Evolutionary conservation across 768 basidiomycete genomes (phyloP), one percentile per base, ranked within the genome.

Genomic region (Suillus variegatus): DNA sequence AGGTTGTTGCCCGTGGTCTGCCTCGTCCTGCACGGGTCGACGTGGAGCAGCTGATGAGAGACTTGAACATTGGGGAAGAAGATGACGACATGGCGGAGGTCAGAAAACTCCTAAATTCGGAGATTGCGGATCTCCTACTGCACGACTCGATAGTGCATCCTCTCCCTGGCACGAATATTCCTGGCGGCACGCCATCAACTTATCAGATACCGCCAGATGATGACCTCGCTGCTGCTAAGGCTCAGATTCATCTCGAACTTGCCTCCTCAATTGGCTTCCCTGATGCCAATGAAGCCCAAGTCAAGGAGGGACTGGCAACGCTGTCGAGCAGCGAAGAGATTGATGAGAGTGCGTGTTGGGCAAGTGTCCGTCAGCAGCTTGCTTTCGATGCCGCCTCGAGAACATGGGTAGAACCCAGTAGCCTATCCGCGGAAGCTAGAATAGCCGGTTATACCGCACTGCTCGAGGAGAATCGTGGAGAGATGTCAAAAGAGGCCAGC

Each of bases 141-240:
- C 95, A 99, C 73, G 97, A 99, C 76, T 85, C 95, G 6, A 87
- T 98, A 64, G 84, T 86, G 0, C 82, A 95, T 77, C 96, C 97
- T 4, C 78, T 98, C 16, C 94, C 96, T 12, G 97, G 97, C 3
- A 95, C 95, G 12, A 84, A 85, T 28, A 82, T 85, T 43, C 85
- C 94, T 7, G 94, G 95, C 7, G 84, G 88, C 14, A 86, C 88
- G 0, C 80, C 82, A 28, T 94, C 93, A 18, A 72, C 73, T 1
- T 94, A 96, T 67, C 82, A 83, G 35, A 83, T 88, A 28, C 94
- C 97, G n/a, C 82, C 85, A 25, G 95, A 98, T 74, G 88, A 88
- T 1, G 85, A 85, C 38, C 79, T 99, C 25, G 84, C 85, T 8
- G 78, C 76, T 10, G 97, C 97, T 3, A 91, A 87, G 69, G 75